Evolutionary conservation across 1,139 yeast genomes (phyloP), one percentile per base, ranked within the genome.

Genomic region (Komagataea norvegica): DNA sequence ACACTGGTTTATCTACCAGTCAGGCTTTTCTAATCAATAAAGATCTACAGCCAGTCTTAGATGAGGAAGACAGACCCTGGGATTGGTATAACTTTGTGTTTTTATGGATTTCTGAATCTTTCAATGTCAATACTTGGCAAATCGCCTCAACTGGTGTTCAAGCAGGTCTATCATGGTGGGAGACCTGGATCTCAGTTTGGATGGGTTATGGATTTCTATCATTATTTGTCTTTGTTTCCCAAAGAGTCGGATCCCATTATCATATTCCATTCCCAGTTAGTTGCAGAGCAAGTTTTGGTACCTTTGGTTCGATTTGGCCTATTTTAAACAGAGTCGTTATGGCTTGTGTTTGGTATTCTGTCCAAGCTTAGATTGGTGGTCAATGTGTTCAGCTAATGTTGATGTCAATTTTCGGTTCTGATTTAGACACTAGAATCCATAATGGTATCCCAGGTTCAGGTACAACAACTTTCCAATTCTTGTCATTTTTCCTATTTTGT

Each of bases 101-200:
- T 45, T 83, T 84, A 52, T 86, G 95, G 95, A 62, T 85, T 40
- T 88, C 95, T 2, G 95, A 85, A 56, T 77, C 93, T 17, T 83
- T 87, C 64, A 86, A 86, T 58, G 79, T 87, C 52, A 85, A 83
- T 57, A 85, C 95, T 11, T 86, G 93, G 89, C 89, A 84, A 64
- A 85, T 87, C 53, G 94, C 94, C 5, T 78, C 91, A 4, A 81
- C 91, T 1, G 93, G 94, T 47, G 80, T 81, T 42, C 67, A 67
- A 38, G 72, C 74, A 28, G 91, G 91, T 6, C 64, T 86, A 62
- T 75, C 79, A 16, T 85, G 94, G 94, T 86, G 94, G 93, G 88
- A 79, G 57, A 79, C 84, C 14, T 86, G 94, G 94, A 59, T 85
- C 25, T 74, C 89, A 0, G 89, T 86, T 19, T 84, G 94, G 93